Conservation (phyloP, 192 early-diverging fungal genomes). For the Coemansia biformis region DNA sequence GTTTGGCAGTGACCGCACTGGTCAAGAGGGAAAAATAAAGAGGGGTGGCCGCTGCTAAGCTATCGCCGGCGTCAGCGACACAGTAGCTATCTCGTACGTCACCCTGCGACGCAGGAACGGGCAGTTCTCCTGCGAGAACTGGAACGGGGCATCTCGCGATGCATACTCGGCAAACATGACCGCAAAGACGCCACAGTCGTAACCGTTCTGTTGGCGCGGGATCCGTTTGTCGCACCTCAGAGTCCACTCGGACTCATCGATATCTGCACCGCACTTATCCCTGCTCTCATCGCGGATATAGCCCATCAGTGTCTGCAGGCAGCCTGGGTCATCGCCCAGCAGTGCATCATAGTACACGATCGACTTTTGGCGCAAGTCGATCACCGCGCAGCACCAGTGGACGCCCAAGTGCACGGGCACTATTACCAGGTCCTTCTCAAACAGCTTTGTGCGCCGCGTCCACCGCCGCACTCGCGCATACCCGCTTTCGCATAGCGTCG, state of each 20-base stretch:
- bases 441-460: slow-evolving; percentile 67
- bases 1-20: no score
- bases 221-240: slow-evolving; percentile 63
- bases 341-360: slow-evolving; percentile 85
- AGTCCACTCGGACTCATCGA: slow-evolving; percentile 66
- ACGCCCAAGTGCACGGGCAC: slow-evolving; percentile 78
- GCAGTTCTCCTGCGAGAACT: slow-evolving; percentile 74
- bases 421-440: slow-evolving; percentile 70
- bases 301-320: slow-evolving; percentile 45
- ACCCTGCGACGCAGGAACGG: slow-evolving; percentile 63
- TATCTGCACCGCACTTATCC: slow-evolving; percentile 63
- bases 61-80: slow-evolving; percentile 15
- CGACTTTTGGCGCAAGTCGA: slow-evolving; percentile 57
- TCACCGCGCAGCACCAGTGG: slow-evolving; percentile 68
- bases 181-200: slow-evolving; percentile 94
- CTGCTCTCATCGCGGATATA: slow-evolving; percentile 68
- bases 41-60: no score
- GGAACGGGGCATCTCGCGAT: slow-evolving; percentile 55
- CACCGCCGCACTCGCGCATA: slow-evolving; percentile 73
- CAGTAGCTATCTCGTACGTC: slow-evolving; percentile 65
- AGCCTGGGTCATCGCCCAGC: slow-evolving; percentile 55
- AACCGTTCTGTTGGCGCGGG: slow-evolving; percentile 80
- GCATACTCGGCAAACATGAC: slow-evolving; percentile 79
- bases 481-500: slow-evolving; percentile 61
- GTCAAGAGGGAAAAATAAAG: no score